phyloP scores from a whole-genome alignment of 2,329 filamentous ascomycete species.

The Penicillium sp. region DNA sequence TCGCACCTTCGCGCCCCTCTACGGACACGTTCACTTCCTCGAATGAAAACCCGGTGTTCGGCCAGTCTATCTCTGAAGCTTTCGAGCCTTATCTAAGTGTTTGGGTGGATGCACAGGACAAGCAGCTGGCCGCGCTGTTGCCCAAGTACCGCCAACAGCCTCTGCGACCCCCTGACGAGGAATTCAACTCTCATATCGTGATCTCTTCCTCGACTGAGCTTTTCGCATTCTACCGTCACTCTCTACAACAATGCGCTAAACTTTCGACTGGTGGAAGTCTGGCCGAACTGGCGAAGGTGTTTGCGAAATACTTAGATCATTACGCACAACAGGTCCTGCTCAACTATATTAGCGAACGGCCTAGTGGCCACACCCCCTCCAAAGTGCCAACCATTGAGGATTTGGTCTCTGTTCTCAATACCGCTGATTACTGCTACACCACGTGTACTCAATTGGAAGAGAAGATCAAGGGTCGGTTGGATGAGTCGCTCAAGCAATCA shows the following conservation, averaged over 20 bases:
- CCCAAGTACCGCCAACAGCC: constrained; percentile 86
- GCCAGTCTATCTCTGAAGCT: constrained; percentile 90
- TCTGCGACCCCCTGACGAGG: constrained; percentile 80
- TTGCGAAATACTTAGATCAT: constrained; percentile 92
- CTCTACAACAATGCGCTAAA: constrained; percentile 92
- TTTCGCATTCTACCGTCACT: constrained; percentile 95
- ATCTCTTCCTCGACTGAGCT: constrained; percentile 94
- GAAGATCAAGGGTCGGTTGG: constrained; percentile 89
- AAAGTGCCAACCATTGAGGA: constrained; percentile 68
- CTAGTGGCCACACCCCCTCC: constrained; percentile 61
- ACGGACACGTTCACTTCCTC: constrained; percentile 90
- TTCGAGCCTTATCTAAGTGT: constrained; percentile 97
- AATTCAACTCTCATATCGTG: constrained; percentile 88
- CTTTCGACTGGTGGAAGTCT: constrained; percentile 88
- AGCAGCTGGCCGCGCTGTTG: constrained; percentile 80
- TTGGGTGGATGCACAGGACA: constrained; percentile 97
- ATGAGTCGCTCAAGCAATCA: constrained; percentile 73
- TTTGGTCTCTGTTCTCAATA: constrained; percentile 86
- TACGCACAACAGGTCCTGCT: constrained; percentile 93
- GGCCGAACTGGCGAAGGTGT: constrained; percentile 80
- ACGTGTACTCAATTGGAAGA: constrained; percentile 94
- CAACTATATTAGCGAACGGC: constrained; percentile 68
- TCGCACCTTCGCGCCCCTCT: constrained; percentile 73
- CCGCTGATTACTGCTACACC: constrained; percentile 94
- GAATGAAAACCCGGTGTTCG: constrained; percentile 77